Evolutionary conservation across 306 rosid genomes (phyloP).

Genomic region (Quercus aquifolioides): DNA sequence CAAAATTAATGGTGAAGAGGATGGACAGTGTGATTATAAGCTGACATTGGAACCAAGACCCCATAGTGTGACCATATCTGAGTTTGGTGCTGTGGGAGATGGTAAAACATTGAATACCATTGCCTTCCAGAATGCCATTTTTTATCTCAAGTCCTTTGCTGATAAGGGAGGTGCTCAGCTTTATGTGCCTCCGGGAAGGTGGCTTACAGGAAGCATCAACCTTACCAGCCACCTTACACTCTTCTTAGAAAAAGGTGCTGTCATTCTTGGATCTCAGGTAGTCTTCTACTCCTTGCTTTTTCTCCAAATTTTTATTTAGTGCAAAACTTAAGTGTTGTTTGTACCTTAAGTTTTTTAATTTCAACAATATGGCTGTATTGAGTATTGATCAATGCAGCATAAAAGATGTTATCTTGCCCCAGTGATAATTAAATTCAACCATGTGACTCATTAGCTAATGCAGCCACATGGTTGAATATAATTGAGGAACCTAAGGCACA

Average conservation of each 20-base stretch:
- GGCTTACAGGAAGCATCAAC: constrained; percentile 95
- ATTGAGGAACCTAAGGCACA: too few relatives aligned
- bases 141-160: constrained; percentile 93
- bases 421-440: too few relatives aligned
- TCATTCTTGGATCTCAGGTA: constrained; percentile 96
- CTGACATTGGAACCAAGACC: constrained; percentile 69
- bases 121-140: constrained; percentile 95
- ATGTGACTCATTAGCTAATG: too few relatives aligned
- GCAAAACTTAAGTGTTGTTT: too few relatives aligned
- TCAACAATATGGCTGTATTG: too few relatives aligned
- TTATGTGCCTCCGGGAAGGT: constrained; percentile 81
- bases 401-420: too few relatives aligned
- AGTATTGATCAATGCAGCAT: too few relatives aligned
- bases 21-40: constrained; percentile 50
- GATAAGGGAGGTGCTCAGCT: constrained; percentile 99
- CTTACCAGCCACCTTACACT: constrained; percentile 97
- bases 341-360: too few relatives aligned
- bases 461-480: too few relatives aligned
- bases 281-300: constrained; percentile 18
- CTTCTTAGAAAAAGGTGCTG: constrained; percentile 88
- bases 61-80: constrained; percentile 86
- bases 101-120: constrained; percentile 84
- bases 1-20: constrained; percentile 39
- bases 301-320: not conserved
- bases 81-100: constrained; percentile 97